Percentiles rank a stretch among this genome's conserved stretches.
These are phyloP conservation scores for Mucor saturninus DNA, from an alignment of 371 early-diverging fungal genomes.

Conservation along the genomic window DNA sequence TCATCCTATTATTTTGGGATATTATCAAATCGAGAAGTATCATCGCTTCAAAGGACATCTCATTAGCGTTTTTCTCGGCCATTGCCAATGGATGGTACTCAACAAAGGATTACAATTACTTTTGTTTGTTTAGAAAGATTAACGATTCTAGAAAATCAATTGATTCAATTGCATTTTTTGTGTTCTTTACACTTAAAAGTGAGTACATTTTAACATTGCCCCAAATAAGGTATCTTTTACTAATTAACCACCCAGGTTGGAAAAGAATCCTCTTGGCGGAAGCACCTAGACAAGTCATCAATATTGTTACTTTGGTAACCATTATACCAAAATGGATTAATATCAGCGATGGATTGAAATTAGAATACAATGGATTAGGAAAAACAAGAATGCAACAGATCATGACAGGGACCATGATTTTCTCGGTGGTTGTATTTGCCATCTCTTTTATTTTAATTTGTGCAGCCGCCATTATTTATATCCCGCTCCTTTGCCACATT, in stretches of 20 bases:
- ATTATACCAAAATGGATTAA: conserved; percentile 46
- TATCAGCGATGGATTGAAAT: conserved; percentile 25
- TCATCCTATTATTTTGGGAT: conserved; percentile 79
- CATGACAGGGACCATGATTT: conserved; percentile 54
- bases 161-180: conserved; percentile 84
- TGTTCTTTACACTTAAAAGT: conserved; percentile 87
- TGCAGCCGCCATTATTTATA: conserved; percentile 73
- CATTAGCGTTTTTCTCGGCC: conserved; percentile 76
- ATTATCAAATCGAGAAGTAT: conserved; percentile 72
- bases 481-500: conserved; percentile 81
- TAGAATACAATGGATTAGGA: conserved; percentile 51
- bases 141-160: conserved; percentile 64
- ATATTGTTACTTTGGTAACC: conserved; percentile 41
- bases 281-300: conserved; percentile 82
- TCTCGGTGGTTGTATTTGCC: conserved; percentile 44
- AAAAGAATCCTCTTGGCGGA: conserved; percentile 87
- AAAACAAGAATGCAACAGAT: conserved; percentile 34
- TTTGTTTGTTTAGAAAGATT: conserved; percentile 84
- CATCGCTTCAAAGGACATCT: conserved; percentile 74
- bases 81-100: conserved; percentile 77
- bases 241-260: conserved; percentile 69
- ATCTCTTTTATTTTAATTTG: conserved; percentile 64
- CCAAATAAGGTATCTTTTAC: conserved; percentile 33
- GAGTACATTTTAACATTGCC: neutral
- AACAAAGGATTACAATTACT: conserved; percentile 73